phyloP scores from a whole-genome alignment of 2,329 filamentous ascomycete species.

The Plenodomus tracheiphilus region DNA sequence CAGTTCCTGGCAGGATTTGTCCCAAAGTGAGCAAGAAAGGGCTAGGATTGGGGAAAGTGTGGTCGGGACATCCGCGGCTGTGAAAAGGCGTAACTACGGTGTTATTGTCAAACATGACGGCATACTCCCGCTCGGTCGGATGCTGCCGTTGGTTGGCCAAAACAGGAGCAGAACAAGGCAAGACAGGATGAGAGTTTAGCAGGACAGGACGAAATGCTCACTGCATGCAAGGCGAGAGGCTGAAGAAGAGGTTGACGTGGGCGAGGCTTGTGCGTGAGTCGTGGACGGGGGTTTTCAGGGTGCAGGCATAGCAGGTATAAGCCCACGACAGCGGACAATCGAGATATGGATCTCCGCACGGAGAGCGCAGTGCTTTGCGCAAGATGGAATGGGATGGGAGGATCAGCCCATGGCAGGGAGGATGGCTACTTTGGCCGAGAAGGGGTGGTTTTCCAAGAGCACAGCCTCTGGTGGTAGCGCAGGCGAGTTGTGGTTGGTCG shows the following conservation, averaged over 20 bases:
- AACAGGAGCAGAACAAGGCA: too few species aligned
- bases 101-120: not conserved
- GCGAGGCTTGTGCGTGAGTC: not conserved
- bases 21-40: not conserved
- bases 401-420: constrained; percentile 4
- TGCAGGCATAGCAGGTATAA: not conserved
- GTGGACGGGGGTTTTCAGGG: not conserved
- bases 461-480: constrained; percentile 22
- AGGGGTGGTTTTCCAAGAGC: constrained; percentile 4
- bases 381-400: not conserved
- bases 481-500: constrained; percentile 13
- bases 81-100: not conserved
- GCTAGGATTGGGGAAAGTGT: not conserved
- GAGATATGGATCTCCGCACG: not conserved
- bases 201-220: not conserved
- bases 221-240: constrained; percentile 2
- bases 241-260: not conserved
- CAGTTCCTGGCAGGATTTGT: not conserved
- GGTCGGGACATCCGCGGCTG: not conserved
- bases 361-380: constrained; percentile 1
- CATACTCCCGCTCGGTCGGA: not conserved
- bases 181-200: not conserved
- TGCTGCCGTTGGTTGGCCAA: not conserved
- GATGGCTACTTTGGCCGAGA: constrained; percentile 6
- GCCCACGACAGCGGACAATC: not conserved